Conservation (phyloP, 1,284 basidiomycete species). For the Ganoderma boninense region DNA sequence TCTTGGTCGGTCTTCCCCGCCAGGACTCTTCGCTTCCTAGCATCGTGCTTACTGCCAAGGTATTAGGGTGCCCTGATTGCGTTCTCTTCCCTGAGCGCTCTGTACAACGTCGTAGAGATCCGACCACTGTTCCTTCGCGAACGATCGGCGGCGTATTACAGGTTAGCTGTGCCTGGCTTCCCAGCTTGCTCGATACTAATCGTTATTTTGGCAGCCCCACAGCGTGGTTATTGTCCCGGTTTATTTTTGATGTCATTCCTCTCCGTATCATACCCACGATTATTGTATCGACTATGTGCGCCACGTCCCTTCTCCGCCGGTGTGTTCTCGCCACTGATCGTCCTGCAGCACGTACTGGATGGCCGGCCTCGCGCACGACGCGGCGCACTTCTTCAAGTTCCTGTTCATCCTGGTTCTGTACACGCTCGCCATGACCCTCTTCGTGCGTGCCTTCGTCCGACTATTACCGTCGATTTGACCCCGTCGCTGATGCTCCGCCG, state of each 20-base stretch:
- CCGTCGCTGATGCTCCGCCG: not conserved
- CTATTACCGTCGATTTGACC: not conserved
- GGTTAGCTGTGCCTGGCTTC: slow-evolving; percentile 47
- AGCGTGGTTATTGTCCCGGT: slow-evolving; percentile 85
- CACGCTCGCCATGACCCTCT: slow-evolving; percentile 84
- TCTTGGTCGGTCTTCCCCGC: slow-evolving; percentile 67
- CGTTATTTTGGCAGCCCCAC: slow-evolving; percentile 62
- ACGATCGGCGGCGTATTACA: slow-evolving; percentile 83
- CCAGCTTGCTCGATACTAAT: slow-evolving; percentile 3
- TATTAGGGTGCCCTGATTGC: slow-evolving; percentile 82
- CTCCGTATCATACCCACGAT: slow-evolving; percentile 87
- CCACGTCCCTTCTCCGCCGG: not conserved
- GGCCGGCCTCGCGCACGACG: slow-evolving; percentile 78
- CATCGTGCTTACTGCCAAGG: slow-evolving; percentile 4
- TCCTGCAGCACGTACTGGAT: slow-evolving; percentile 84
- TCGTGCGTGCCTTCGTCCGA: slow-evolving; percentile 56
- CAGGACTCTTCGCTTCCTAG: not conserved
- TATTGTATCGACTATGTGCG: slow-evolving; percentile 80
- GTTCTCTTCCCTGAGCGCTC: slow-evolving; percentile 86
- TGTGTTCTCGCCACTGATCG: not conserved
- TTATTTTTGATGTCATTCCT: slow-evolving; percentile 87
- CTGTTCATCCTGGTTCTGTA: slow-evolving; percentile 55
- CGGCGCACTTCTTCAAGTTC: slow-evolving; percentile 49
- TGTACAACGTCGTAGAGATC: slow-evolving; percentile 86
- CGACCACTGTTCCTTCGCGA: slow-evolving; percentile 89